These are phyloP conservation scores for Diaporthe vaccinii DNA, from an alignment of 2,329 filamentous ascomycete species.

Conservation along the genomic window DNA sequence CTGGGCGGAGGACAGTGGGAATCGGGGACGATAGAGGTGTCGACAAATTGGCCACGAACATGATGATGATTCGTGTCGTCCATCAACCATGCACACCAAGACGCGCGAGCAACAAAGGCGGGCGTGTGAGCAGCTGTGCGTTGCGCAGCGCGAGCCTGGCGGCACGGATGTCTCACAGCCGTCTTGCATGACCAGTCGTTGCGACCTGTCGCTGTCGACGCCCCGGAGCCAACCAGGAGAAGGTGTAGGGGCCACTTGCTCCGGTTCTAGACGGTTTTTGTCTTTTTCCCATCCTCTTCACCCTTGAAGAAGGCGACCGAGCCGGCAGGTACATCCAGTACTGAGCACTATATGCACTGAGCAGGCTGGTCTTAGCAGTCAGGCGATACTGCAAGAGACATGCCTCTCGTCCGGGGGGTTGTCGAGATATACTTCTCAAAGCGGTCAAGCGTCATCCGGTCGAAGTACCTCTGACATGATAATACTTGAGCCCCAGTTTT, in stretches of 20 bases:
- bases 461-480: conserved; percentile 36
- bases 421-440: conserved; percentile 33
- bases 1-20: not conserved
- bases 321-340: not conserved
- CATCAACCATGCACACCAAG: not conserved
- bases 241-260: not conserved
- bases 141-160: conserved; percentile 32
- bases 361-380: not conserved
- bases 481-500: conserved; percentile 35
- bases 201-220: conserved; percentile 21
- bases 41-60: not conserved
- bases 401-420: not conserved
- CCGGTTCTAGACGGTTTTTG: conserved; percentile 11
- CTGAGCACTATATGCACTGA: not conserved
- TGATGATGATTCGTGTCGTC: not conserved
- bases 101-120: not conserved
- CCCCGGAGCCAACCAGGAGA: conserved; percentile 7
- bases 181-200: conserved; percentile 33
- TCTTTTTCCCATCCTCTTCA: not conserved
- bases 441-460: conserved; percentile 34
- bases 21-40: not conserved
- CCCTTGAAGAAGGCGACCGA: not conserved
- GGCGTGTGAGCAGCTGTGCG: not conserved
- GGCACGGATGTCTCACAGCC: conserved; percentile 31
- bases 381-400: conserved; percentile 1